Base-by-base conservation (phyloP, 768 basidiomycete species). In the Pholiota molesta region DNA sequence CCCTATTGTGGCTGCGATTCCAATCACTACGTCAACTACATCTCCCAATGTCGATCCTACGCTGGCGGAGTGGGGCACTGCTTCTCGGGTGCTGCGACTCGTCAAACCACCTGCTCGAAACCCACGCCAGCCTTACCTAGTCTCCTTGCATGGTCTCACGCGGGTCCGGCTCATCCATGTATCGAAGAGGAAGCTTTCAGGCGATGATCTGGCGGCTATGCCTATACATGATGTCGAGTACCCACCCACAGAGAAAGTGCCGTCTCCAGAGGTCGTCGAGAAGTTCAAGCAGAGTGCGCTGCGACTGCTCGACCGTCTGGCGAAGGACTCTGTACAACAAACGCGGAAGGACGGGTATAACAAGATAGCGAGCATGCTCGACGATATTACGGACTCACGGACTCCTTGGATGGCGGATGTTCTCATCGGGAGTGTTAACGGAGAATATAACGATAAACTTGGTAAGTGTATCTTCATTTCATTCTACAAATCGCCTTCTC, bases 361-460 rank as follows among this genome's bases (percentile, higher is more conserved):
- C 68, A 90, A 88, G 73, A 85, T 92, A 57, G 80, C 88, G 3
- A 77, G 76, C 33, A 89, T 92, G 84, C 78, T 93, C 10, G 90
- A 92, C 62, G 90, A 94, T 39, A 81, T 88, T 16, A 81, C 87
- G 0, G 81, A 84, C 65, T 80, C 83, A 9, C 78, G 86, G 29
- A 84, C 87, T 0, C 82, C 86, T 3, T 90, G 88, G 85, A 86
- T 92, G 81, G 90, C 90, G 0, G 92, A 94, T 68, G 85, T 92
- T 13, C 80, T 94, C 35, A 81, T 92, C 16, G 81, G 88, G 10
- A 81, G 76, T n/a, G 74, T 89, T 19, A 83, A 85, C 55, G 83
- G 81, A 3, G 90, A 90, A 57, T 90, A 89, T 64, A 75, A 75
- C 3, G 92, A 94, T 72, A 90, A 87, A 72, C 80, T 93, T 16